phyloP scores from a whole-genome alignment of 139 green algal species.

The Closterium sp. region DNA sequence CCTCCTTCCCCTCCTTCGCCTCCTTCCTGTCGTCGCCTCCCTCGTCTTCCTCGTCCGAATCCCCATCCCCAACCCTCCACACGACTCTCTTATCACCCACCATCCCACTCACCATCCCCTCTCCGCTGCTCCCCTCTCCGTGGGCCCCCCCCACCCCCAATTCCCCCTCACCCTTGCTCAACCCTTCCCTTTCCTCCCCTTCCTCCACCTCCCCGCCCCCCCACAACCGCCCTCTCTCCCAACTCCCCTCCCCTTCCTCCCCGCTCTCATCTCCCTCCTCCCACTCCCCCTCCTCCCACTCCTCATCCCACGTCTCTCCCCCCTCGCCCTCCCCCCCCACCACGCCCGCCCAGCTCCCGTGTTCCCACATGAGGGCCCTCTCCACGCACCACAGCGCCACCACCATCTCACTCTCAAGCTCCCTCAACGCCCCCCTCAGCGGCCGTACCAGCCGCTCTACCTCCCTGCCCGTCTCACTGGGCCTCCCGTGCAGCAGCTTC shows the following conservation, averaged over 20 bases:
- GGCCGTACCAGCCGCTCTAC: not conserved
- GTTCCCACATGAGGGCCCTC: not conserved
- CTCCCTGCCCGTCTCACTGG: not conserved
- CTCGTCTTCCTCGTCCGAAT: not conserved
- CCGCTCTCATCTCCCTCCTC: not conserved
- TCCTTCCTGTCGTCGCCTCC: not conserved
- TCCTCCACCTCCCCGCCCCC: too few relatives aligned
- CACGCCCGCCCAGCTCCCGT: not conserved
- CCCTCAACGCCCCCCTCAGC: not conserved
- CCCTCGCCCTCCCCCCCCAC: not conserved
- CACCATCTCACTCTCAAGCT: not conserved
- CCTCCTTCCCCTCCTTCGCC: not conserved
- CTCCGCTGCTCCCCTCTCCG: not conserved
- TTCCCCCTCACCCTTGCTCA: not conserved
- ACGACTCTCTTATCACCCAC: not conserved
- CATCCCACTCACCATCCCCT: not conserved
- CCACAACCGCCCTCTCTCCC: too few relatives aligned
- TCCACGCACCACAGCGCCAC: not conserved
- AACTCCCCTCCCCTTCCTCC: too few relatives aligned
- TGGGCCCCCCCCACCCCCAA: too few relatives aligned
- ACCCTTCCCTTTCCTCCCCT: not conserved
- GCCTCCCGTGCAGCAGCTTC: not conserved
- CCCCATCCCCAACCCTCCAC: not conserved
- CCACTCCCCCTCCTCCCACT: not conserved
- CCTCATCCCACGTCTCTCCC: not conserved